These are phyloP conservation scores for Kodamaea kaohsiungensis DNA, from an alignment of 805 yeast genomes.

Conservation along the genomic window DNA sequence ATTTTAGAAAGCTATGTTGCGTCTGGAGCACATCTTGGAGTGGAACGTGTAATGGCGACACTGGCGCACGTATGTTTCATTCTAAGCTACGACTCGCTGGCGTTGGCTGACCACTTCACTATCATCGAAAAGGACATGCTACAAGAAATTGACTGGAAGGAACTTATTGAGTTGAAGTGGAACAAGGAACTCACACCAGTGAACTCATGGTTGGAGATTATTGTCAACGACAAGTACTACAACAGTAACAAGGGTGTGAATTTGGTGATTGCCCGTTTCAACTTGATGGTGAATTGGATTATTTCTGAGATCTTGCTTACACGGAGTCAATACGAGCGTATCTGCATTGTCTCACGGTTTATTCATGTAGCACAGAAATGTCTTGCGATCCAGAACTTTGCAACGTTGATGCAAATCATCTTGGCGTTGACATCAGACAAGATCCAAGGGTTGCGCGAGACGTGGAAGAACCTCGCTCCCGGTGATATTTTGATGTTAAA, in stretches of 20 bases:
- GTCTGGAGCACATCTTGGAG: slow-evolving; percentile 29
- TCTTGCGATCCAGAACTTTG: slow-evolving; percentile 70
- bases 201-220: slow-evolving; percentile 79
- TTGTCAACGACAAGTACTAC: slow-evolving; percentile 54
- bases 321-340: slow-evolving; percentile 55
- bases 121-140: slow-evolving; percentile 82
- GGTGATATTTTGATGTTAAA: slow-evolving; percentile 71
- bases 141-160: slow-evolving; percentile 89
- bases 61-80: slow-evolving; percentile 80
- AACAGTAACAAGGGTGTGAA: slow-evolving; percentile 69
- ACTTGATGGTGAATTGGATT: slow-evolving; percentile 88
- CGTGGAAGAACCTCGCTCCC: slow-evolving; percentile 74
- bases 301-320: slow-evolving; percentile 84
- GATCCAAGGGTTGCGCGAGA: slow-evolving; percentile 57
- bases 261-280: slow-evolving; percentile 80
- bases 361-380: slow-evolving; percentile 85
- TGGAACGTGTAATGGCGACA: slow-evolving; percentile 43
- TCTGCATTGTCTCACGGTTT: slow-evolving; percentile 75
- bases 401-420: slow-evolving; percentile 85
- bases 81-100: slow-evolving; percentile 64
- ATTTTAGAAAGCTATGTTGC: slow-evolving; percentile 38
- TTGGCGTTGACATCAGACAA: slow-evolving; percentile 74
- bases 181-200: slow-evolving; percentile 63
- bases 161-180: slow-evolving; percentile 77
- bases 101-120: slow-evolving; percentile 80